phyloP scores from a whole-genome alignment of 495 filamentous ascomycete genomes.

The Penicillium odoratum region DNA sequence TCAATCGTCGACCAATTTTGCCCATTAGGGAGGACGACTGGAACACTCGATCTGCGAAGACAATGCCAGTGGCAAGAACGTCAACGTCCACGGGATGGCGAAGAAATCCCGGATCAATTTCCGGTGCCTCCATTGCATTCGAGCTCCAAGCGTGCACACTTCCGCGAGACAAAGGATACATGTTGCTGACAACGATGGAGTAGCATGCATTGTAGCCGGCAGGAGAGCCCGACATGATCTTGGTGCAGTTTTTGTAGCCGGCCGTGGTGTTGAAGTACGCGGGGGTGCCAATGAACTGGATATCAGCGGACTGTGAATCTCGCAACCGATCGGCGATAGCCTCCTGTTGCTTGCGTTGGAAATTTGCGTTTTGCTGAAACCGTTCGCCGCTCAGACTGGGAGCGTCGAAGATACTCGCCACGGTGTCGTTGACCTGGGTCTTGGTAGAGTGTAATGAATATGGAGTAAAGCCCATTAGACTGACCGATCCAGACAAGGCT shows the following conservation, averaged over 20 bases:
- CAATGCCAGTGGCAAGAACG: constrained; percentile 17
- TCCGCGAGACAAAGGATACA: not conserved
- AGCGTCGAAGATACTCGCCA: too few relatives aligned
- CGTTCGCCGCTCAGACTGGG: too few relatives aligned
- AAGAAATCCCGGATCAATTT: constrained; percentile 8
- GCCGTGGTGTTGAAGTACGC: too few relatives aligned
- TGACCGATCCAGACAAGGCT: constrained; percentile 13
- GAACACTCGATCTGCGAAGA: constrained; percentile 14
- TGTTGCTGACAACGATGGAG: not conserved
- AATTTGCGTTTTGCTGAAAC: too few relatives aligned
- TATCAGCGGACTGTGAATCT: too few relatives aligned
- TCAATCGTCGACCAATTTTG: not conserved
- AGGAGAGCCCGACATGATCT: too few relatives aligned
- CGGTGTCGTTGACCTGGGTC: not conserved
- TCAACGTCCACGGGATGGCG: constrained; percentile 14
- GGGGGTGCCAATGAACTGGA: too few relatives aligned
- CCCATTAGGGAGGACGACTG: constrained; percentile 7
- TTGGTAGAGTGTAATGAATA: not conserved
- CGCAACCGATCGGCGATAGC: too few relatives aligned
- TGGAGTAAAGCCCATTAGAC: too few relatives aligned
- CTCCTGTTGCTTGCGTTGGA: too few relatives aligned
- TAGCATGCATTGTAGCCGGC: not conserved
- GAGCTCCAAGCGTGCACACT: constrained; percentile 9
- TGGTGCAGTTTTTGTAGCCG: not conserved
- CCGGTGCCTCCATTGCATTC: constrained; percentile 18